Percentiles rank a stretch among this genome's conserved stretches.
phyloP scores from a whole-genome alignment of 164 flowering plant genomes.

The Dillenia suffruticosa region DNA sequence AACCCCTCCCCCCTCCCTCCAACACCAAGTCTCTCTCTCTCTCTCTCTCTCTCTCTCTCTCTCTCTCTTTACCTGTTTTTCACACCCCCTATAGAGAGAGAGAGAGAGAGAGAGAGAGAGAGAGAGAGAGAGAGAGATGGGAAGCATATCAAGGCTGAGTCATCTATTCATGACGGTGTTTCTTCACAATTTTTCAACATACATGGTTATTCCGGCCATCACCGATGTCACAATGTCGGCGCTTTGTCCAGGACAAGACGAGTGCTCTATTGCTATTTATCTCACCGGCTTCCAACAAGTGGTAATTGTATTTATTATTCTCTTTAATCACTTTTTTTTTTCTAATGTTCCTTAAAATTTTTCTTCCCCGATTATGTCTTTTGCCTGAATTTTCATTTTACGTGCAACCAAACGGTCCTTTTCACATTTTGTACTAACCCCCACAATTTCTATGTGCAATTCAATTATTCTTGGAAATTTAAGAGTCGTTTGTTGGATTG shows the following conservation, averaged over 20 bases:
- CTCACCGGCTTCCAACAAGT: constrained; percentile 76
- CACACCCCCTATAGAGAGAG: no score
- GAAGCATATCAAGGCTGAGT: constrained; percentile 14
- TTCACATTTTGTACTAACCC: no score
- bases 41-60: no score
- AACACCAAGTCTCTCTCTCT: no score
- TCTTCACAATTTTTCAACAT: constrained; percentile 29
- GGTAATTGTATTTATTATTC: constrained; percentile 22
- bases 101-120: constrained; percentile 17
- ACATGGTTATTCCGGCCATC: constrained; percentile 64
- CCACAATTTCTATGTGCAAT: no score
- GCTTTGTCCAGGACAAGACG: constrained; percentile 71
- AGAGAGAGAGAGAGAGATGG: constrained; percentile 10
- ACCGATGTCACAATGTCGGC: constrained; percentile 78
- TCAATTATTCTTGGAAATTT: no score
- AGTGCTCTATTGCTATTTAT: constrained; percentile 79
- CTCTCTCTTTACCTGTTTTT: no score
- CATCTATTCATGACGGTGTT: constrained; percentile 72
- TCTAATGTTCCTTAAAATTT: background rate
- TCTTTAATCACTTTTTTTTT: background rate
- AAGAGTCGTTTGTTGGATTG: no score
- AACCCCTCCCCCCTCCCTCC: no score
- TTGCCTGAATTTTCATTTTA: no score
- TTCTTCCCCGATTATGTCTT: no score
- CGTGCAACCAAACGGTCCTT: no score